Conservation (phyloP, 2,329 filamentous ascomycete genomes). For the Pezicula rhizophila region DNA sequence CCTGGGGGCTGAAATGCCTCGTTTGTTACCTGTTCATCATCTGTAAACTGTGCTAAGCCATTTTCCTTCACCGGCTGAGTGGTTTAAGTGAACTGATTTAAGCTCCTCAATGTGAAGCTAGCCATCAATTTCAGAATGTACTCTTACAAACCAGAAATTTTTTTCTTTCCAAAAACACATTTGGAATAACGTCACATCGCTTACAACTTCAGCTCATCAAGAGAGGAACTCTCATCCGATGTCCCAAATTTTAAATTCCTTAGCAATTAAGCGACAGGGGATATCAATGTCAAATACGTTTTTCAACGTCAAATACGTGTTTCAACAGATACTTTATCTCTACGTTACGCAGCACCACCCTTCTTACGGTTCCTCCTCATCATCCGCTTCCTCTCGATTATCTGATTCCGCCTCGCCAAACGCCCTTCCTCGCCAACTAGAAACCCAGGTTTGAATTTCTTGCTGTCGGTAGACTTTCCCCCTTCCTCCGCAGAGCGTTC, state of each 20-base stretch:
- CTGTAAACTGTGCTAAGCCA: too few species aligned
- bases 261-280: not conserved
- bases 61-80: too few species aligned
- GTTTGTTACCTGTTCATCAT: too few species aligned
- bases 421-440: conserved; percentile 43
- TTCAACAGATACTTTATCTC: not conserved
- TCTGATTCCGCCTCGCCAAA: conserved; percentile 60
- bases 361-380: conserved; percentile 53
- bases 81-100: too few species aligned
- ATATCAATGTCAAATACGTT: not conserved
- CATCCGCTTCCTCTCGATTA: conserved; percentile 81
- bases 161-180: too few species aligned
- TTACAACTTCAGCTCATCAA: too few species aligned
- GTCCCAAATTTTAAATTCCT: not conserved
- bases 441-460: conserved; percentile 23
- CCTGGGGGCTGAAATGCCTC: too few species aligned
- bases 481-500: conserved; percentile 8
- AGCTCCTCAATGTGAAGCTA: too few species aligned
- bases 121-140: too few species aligned
- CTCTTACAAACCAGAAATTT: too few species aligned
- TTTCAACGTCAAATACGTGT: not conserved
- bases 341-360: conserved; percentile 5
- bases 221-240: too few species aligned
- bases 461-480: not conserved
- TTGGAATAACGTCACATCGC: too few species aligned